A percentile compares a stretch with the other conserved stretches of the same genome.
Conservation (phyloP, 768 basidiomycete species). For the Boletus tylopilopsis region DNA sequence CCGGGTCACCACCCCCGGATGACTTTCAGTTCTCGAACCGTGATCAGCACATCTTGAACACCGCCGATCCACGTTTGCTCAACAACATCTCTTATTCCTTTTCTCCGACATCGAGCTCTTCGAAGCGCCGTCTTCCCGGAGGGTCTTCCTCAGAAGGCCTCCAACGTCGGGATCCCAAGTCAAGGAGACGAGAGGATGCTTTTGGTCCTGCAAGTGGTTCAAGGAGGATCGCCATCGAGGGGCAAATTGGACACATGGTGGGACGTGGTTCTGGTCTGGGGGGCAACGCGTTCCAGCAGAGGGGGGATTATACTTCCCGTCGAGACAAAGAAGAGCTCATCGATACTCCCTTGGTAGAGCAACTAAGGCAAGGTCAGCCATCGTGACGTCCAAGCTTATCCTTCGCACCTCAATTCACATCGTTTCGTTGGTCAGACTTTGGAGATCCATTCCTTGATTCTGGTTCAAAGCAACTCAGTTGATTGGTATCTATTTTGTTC, state of each 20-base stretch:
- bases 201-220: slow-evolving; percentile 20
- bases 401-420: neutral
- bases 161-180: slow-evolving; percentile 48
- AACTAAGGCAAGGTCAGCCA: slow-evolving; percentile 49
- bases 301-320: slow-evolving; percentile 39
- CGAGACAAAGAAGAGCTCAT: slow-evolving; percentile 56
- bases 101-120: slow-evolving; percentile 27
- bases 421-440: slow-evolving; percentile 36
- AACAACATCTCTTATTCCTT: slow-evolving; percentile 20
- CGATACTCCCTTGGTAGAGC: slow-evolving; percentile 47
- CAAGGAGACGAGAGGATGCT: slow-evolving; percentile 45
- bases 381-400: neutral
- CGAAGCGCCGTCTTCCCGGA: slow-evolving; percentile 51
- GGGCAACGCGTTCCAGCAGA: slow-evolving; percentile 23
- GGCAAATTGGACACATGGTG: slow-evolving; percentile 12
- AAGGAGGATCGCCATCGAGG: slow-evolving; percentile 23
- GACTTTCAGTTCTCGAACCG: slow-evolving; percentile 30
- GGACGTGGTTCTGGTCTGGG: slow-evolving; percentile 11
- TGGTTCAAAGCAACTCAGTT: slow-evolving; percentile 26
- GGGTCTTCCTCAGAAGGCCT: slow-evolving; percentile 42
- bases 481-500: neutral
- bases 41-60: slow-evolving; percentile 23
- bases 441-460: slow-evolving; percentile 53
- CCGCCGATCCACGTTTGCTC: slow-evolving; percentile 19
- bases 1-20: slow-evolving; percentile 35